These are phyloP conservation scores for Cyclospora cayetanensis DNA, from an alignment of 169 alveolate genomes.

Conservation along the genomic window DNA sequence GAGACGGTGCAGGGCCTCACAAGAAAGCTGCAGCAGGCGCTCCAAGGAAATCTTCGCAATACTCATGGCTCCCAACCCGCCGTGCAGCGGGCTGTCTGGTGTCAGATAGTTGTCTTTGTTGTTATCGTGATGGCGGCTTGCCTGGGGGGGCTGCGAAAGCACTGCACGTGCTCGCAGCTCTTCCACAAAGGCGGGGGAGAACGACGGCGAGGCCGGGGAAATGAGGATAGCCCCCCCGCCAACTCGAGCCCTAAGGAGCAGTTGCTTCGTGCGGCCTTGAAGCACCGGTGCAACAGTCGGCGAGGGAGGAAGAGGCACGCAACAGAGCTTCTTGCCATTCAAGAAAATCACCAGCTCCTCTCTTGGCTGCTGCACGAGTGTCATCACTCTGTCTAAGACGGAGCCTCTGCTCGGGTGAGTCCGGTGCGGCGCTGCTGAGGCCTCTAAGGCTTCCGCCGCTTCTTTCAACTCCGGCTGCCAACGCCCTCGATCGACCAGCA, in stretches of 20 bases:
- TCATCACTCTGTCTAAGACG: background rate
- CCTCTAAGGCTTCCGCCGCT: background rate
- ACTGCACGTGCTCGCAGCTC: background rate
- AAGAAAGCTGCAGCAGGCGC: constrained; percentile 11
- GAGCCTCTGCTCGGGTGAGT: background rate
- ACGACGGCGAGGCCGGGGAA: background rate
- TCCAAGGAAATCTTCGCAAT: background rate
- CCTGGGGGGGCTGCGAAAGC: background rate
- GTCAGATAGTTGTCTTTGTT: too few relatives aligned
- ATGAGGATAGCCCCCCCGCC: background rate
- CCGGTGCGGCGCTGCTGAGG: background rate
- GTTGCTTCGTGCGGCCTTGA: background rate
- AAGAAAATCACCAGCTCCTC: background rate
- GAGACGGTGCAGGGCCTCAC: constrained; percentile 26
- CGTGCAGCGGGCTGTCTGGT: too few relatives aligned
- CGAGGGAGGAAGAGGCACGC: background rate
- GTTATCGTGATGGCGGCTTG: too few relatives aligned
- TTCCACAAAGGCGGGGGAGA: background rate
- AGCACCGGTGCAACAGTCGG: background rate
- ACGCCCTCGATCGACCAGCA: background rate
- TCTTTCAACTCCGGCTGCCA: background rate
- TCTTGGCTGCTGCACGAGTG: background rate
- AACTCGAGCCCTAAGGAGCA: background rate
- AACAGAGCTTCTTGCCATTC: background rate
- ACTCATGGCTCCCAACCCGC: too few relatives aligned